Percentiles rank a stretch among this genome's conserved stretches.
Evolutionary conservation across 768 basidiomycete genomes (phyloP).

Genomic region (Russula griseocarnosa): DNA sequence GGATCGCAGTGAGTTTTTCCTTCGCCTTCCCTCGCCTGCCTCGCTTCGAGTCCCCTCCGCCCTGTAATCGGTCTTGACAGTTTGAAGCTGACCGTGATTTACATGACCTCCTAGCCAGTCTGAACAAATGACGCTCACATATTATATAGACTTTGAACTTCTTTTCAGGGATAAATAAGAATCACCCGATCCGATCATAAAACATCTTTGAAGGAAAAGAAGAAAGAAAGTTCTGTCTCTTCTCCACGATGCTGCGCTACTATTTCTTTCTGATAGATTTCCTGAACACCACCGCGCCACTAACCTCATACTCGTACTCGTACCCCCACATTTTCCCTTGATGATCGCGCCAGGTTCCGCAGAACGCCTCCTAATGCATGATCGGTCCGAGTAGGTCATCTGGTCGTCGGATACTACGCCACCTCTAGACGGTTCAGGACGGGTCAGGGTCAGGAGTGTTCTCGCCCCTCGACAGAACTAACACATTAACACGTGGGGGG

Average conservation of each 20-base stretch:
- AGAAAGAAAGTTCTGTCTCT: not conserved
- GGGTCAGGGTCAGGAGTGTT: slow-evolving; percentile 10
- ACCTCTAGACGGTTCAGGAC: not conserved
- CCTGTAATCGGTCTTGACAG: not conserved
- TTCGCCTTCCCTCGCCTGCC: not conserved
- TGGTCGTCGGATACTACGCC: slow-evolving; percentile 7
- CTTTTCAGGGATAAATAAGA: not conserved
- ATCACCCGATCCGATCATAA: not conserved
- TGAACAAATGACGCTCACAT: not conserved
- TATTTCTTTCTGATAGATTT: not conserved
- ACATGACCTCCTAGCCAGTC: too few species aligned
- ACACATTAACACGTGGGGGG: not conserved
- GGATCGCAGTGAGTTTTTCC: not conserved
- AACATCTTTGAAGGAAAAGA: not conserved
- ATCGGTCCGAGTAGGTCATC: slow-evolving; percentile 2
- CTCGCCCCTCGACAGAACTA: too few species aligned
- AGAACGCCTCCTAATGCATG: slow-evolving; percentile 10
- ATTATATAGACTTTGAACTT: not conserved
- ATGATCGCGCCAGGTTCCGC: slow-evolving; percentile 1
- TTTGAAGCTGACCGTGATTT: not conserved
- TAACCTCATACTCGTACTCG: not conserved
- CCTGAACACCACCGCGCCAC: not conserved
- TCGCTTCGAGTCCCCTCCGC: slow-evolving; percentile 12
- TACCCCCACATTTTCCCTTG: not conserved
- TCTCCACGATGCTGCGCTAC: not conserved